phyloP scores from a whole-genome alignment of 306 rosid species.

The Echinosophora koreensis region DNA sequence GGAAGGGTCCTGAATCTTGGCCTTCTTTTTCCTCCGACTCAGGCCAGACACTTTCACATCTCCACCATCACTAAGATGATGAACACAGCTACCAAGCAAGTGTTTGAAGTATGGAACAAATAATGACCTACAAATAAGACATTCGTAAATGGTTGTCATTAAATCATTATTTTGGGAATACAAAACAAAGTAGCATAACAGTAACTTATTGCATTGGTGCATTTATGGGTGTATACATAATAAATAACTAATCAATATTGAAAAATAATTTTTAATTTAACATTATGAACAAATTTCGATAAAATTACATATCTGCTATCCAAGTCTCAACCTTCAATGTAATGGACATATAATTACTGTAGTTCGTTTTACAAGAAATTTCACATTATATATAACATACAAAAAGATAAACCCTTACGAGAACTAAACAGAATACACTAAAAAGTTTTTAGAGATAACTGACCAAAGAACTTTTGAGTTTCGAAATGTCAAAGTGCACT shows the following conservation, averaged over 20 bases:
- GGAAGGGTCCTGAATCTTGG: constrained; percentile 62
- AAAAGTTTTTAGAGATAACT: constrained; percentile 1
- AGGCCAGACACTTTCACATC: constrained; percentile 53
- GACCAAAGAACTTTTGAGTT: not conserved
- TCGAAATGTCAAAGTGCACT: constrained; percentile 3
- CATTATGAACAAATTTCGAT: not conserved
- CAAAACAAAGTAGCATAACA: not conserved
- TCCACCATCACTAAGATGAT: constrained; percentile 64
- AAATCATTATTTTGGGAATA: constrained; percentile 15
- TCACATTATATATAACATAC: not conserved
- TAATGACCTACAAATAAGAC: constrained; percentile 71
- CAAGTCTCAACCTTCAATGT: constrained; percentile 16
- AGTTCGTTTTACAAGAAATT: constrained; percentile 9
- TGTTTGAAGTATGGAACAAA: constrained; percentile 95
- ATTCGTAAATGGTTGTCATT: constrained; percentile 2
- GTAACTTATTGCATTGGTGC: constrained; percentile 20
- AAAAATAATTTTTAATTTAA: constrained; percentile 12
- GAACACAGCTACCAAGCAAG: constrained; percentile 79
- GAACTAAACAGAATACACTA: constrained; percentile 18
- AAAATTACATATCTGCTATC: not conserved
- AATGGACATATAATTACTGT: not conserved
- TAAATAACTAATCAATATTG: not conserved
- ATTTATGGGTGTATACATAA: not conserved
- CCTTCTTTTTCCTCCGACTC: constrained; percentile 77
- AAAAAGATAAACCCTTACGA: constrained; percentile 9